phyloP scores from a whole-genome alignment of 495 filamentous ascomycete genomes.

The Aspergillus nidulans region DNA sequence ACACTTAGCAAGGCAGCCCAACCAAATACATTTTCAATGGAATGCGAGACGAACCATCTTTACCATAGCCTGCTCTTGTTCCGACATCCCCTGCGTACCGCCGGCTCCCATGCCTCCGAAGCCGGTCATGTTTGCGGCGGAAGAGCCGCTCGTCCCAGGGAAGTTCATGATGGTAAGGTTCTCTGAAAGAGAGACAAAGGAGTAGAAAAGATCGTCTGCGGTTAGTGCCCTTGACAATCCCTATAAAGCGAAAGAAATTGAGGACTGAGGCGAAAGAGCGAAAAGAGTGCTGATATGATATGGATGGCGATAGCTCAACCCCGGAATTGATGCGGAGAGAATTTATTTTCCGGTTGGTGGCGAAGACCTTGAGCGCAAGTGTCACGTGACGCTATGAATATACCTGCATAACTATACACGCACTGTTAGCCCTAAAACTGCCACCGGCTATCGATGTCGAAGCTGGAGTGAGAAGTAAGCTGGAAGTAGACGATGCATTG shows the following conservation, averaged over 20 bases:
- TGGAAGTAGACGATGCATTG: too few relatives aligned
- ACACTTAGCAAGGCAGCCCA: not conserved
- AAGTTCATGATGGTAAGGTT: conserved; percentile 36
- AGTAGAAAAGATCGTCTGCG: not conserved
- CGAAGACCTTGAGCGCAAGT: not conserved
- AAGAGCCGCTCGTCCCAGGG: conserved; percentile 30
- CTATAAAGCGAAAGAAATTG: not conserved
- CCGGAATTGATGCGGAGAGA: conserved; percentile 10
- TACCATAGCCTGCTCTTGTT: conserved; percentile 51
- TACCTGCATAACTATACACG: not conserved
- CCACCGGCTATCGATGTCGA: not conserved
- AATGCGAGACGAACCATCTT: conserved; percentile 40
- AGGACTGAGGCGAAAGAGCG: not conserved
- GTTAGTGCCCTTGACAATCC: not conserved
- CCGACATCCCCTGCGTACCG: conserved; percentile 41
- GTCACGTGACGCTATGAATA: not conserved
- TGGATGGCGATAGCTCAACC: not conserved
- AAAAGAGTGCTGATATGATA: not conserved
- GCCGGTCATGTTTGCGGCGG: conserved; percentile 1
- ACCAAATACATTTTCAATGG: not conserved
- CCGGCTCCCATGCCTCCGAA: conserved; percentile 23
- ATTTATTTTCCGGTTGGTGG: conserved; percentile 9
- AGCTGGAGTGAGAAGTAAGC: not conserved
- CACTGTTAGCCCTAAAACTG: not conserved
- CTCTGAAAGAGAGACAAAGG: not conserved